Conservation (phyloP, 1,284 basidiomycete genomes). For the Hymenochaete sp. region DNA sequence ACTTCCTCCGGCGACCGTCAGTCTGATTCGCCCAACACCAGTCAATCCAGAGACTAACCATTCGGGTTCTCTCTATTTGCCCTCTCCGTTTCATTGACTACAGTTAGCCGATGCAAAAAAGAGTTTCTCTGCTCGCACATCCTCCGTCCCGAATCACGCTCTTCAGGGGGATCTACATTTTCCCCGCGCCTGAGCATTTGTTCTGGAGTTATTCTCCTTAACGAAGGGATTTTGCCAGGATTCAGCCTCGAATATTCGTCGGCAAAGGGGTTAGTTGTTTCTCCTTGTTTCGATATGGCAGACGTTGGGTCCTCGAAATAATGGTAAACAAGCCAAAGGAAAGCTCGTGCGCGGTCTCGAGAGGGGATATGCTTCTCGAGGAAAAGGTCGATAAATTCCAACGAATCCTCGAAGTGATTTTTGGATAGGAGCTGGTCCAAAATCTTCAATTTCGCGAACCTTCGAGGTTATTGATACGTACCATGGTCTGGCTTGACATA, state of each 20-base stretch:
- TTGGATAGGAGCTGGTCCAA: constrained; percentile 51
- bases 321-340: constrained; percentile 48
- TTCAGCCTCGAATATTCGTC: constrained; percentile 32
- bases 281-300: constrained; percentile 12
- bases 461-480: no score
- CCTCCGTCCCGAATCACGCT: constrained; percentile 33
- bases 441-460: neutral
- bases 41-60: constrained; percentile 11
- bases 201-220: constrained; percentile 28
- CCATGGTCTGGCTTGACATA: constrained; percentile 45
- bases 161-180: constrained; percentile 35
- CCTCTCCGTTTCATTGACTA: constrained; percentile 14
- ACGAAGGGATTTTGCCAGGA: constrained; percentile 32
- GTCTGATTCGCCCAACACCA: neutral
- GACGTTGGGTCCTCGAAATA: constrained; percentile 34
- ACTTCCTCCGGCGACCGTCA: neutral
- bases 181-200: constrained; percentile 28
- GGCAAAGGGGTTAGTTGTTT: constrained; percentile 34
- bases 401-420: constrained; percentile 62
- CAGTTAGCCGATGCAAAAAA: constrained; percentile 34
- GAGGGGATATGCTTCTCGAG: constrained; percentile 66
- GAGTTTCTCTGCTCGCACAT: constrained; percentile 33
- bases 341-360: constrained; percentile 59
- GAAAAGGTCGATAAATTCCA: constrained; percentile 79
- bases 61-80: constrained; percentile 8